A percentile compares a stretch with the other conserved stretches of the same genome.
Evolutionary conservation across 2,329 filamentous ascomycete species (phyloP).

Genomic region (Fusarium clavum): DNA sequence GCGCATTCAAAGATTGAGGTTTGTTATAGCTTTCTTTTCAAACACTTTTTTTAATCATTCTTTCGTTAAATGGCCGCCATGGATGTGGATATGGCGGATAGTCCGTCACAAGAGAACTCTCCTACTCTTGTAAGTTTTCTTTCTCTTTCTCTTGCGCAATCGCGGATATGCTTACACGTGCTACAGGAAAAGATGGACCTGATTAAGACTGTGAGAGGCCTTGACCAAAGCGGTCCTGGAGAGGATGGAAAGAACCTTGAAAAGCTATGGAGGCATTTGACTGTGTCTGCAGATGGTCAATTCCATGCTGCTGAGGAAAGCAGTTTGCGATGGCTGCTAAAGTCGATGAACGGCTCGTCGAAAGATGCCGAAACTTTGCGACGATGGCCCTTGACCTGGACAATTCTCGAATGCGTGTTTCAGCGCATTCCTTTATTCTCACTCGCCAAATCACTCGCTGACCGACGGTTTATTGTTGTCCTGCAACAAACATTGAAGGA

Average conservation of each 20-base stretch:
- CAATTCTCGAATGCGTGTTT: conserved; percentile 70
- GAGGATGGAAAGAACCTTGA: conserved; percentile 60
- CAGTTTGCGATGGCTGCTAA: conserved; percentile 72
- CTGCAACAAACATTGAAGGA: conserved; percentile 75
- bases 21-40: conserved; percentile 32
- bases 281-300: conserved; percentile 54
- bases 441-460: conserved; percentile 76
- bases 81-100: conserved; percentile 41
- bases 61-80: conserved; percentile 25
- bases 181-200: conserved; percentile 54
- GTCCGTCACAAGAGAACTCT: not conserved
- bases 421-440: conserved; percentile 75
- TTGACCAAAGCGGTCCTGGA: conserved; percentile 64
- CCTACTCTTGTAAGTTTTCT: conserved; percentile 31
- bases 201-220: conserved; percentile 64
- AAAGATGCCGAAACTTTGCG: conserved; percentile 64
- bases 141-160: not conserved
- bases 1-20: conserved; percentile 36
- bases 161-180: conserved; percentile 37
- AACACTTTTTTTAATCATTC: conserved; percentile 17
- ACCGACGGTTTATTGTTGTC: conserved; percentile 74
- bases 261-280: conserved; percentile 62
- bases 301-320: conserved; percentile 68
- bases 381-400: conserved; percentile 69
- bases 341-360: conserved; percentile 65